Evolutionary conservation across 305 asterid genomes (phyloP).

Genomic region (Coffea humblotiana): DNA sequence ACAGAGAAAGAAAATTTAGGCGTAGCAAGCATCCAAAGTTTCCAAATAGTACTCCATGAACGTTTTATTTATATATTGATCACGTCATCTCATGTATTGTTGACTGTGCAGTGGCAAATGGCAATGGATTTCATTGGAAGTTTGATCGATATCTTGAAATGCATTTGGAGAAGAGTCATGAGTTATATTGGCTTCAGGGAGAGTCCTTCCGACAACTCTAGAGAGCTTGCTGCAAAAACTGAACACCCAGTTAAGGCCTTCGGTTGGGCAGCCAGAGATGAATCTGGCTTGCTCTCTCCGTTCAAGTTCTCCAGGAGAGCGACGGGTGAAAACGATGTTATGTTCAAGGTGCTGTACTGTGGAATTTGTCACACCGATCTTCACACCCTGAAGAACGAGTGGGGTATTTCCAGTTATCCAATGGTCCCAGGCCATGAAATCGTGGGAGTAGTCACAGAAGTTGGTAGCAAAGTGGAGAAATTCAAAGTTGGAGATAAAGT

Average conservation of each 20-base stretch:
- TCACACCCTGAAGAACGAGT: conserved; percentile 16
- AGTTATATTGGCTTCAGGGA: background rate
- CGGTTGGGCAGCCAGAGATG: conserved; percentile 23
- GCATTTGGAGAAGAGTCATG: conserved; percentile 3
- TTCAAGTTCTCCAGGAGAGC: conserved; percentile 25
- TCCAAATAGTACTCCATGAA: background rate
- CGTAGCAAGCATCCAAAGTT: background rate
- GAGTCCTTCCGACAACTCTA: background rate
- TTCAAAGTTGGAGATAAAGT: conserved; percentile 22
- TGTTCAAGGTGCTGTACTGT: conserved; percentile 18
- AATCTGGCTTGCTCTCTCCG: conserved; percentile 19
- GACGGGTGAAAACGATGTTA: conserved; percentile 18
- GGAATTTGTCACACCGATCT: conserved; percentile 26
- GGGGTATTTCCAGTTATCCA: conserved; percentile 12
- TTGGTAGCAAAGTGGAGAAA: conserved; percentile 8
- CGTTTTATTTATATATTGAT: no score
- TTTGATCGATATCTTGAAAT: background rate
- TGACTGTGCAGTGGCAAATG: background rate
- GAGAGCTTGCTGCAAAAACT: conserved; percentile 4
- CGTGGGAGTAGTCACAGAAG: conserved; percentile 17
- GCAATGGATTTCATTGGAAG: background rate
- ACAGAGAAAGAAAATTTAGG: background rate
- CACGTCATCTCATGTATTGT: background rate
- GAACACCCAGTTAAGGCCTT: conserved; percentile 20
- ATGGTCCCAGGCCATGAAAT: conserved; percentile 22